Base-by-base conservation (phyloP, 371 early-diverging fungal species). In the Actinomucor elegans region DNA sequence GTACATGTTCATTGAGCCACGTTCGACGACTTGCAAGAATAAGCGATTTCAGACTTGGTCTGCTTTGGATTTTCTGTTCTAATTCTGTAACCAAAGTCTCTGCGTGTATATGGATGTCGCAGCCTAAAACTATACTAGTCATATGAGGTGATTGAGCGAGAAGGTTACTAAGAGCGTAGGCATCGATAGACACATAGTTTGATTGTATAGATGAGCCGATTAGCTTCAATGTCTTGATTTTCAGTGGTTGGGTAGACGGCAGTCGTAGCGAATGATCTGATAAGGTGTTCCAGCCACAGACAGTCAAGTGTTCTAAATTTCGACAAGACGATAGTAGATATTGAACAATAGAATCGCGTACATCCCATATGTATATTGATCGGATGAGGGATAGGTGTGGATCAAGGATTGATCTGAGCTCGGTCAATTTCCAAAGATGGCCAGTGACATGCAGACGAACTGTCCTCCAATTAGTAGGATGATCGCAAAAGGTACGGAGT, bases 251-350 rank as follows among this genome's bases (percentile, higher is more conserved):
- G 3, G 63, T 49, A 23, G 68, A 51, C 1, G 53, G 44, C 2
- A 73, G 27, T 9, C 44, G 32, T 14, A 64, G 18, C 14, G 47
- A 54, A 15, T 71, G 74, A 37, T 71, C 61, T 5, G 74, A 71
- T 1, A 74, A 34, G 1, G 74, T 74, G 1, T 34, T 45, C 71
- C 74, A 71, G 7, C 71, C 64, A 28, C 41, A 55, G 0, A 74
- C 36, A 0, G 53, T 55, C 5, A 74, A 42, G 7, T 66, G 53
- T 34, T 59, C 40, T 9, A 74, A 41, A 28, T 66, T 54, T n/a
- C 24, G 44, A 23, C 74, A 74, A n/a, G 42, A 40, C 0, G 36
- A 48, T 12, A 74, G 12, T 5, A 74, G 42, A 32, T 57, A 74
- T 0, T 68, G 64, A 2, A 74, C 43, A 18, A 60, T 33, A 6